Evolutionary conservation across 208 protist genomes (phyloP), one percentile per base, ranked within the genome.

Genomic region (Acanthamoeba divionensis): DNA sequence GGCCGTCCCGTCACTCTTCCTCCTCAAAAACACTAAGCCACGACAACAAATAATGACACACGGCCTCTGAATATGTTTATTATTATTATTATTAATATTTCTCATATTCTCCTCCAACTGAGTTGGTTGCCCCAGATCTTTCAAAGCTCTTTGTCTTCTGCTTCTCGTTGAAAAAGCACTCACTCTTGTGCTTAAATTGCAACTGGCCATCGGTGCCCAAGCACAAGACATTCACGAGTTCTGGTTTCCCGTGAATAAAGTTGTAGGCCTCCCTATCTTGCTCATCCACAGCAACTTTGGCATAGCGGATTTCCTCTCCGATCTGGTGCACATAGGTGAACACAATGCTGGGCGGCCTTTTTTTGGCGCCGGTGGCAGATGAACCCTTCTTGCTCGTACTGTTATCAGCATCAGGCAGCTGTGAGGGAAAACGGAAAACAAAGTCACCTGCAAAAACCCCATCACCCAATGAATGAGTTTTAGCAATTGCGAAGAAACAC

Each of bases 111-210:
- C 63, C 73, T 2, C 73, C 73, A 36, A 65, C 73, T 21, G 57
- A 47, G 50, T 33, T n/a, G 71, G 18, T 83, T 13, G 15, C 3
- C 50, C 63, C 29, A 5, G 48, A 47, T 15, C 2, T 18, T 33
- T 83, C 63, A 36, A 63, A 26, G 0, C 48, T 31, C 73, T 26
- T 83, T 21, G 26, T 10, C 73, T 62, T 83, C 29, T 83, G 73
- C 48, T 83, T 83, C 44, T 83, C 73, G 73, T 83, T 83, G 73
- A 83, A 83, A 54, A 12, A 65, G 15, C 73, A 83, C 21, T 83
- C 73, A 29, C 57, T 1, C 73, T 83, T 83, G 50, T 83, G 73
- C 29, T 36, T 0, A 12, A 83, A 83, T 10, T 65, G 24, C 73
- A 83, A 65, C 10, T 83, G 52, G 2, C 73, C 73, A 29, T 83